These are phyloP conservation scores for Fusarium annulatum DNA, from an alignment of 2,329 filamentous ascomycete species.

Conservation along the genomic window DNA sequence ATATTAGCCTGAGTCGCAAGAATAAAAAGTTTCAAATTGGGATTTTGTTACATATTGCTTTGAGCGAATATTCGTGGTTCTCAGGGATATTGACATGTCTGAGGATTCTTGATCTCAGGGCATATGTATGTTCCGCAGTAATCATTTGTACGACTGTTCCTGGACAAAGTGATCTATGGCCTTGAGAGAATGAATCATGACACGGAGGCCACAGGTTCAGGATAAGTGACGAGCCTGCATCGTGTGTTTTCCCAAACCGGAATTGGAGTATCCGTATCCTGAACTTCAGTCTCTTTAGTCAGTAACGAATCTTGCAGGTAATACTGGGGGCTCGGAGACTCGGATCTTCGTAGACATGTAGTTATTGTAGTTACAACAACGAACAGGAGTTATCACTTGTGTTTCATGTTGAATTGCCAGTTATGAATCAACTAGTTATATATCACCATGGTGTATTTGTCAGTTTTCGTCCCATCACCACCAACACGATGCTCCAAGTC, in stretches of 20 bases:
- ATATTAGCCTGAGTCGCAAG: not conserved
- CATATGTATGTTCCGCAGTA: not conserved
- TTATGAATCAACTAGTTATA: not conserved
- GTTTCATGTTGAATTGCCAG: not conserved
- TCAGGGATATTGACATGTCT: not conserved
- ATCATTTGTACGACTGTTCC: not conserved
- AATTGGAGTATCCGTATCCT: not conserved
- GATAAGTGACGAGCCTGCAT: not conserved
- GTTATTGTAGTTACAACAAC: not conserved
- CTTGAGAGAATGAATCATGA: not conserved
- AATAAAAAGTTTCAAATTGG: not conserved
- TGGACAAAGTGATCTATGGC: not conserved
- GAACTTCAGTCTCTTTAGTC: not conserved
- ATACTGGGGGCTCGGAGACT: not conserved
- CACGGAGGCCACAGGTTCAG: not conserved
- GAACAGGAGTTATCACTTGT: not conserved
- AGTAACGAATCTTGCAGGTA: not conserved
- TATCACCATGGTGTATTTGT: not conserved
- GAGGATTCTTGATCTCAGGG: not conserved
- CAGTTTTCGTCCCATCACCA: not conserved
- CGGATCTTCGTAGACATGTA: not conserved
- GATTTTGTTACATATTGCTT: not conserved
- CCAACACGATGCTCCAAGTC: not conserved
- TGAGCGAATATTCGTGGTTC: not conserved
- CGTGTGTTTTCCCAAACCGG: not conserved